A percentile compares a stretch with the other conserved stretches of the same genome.
These are phyloP conservation scores for Sporothrix dimorphospora DNA, from an alignment of 2,329 filamentous ascomycete species.

Conservation along the genomic window DNA sequence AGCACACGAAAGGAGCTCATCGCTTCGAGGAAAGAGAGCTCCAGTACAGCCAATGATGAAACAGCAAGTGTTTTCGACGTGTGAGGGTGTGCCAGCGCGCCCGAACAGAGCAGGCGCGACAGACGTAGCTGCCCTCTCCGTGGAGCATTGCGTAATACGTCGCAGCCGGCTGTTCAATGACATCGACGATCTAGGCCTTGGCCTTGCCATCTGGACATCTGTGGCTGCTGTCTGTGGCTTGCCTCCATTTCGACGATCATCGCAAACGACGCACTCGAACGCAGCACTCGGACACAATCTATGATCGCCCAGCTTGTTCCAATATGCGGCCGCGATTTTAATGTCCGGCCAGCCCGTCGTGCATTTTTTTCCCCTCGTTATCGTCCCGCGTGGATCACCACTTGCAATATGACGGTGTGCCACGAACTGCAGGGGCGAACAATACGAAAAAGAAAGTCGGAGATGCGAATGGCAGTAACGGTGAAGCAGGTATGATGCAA, in stretches of 20 bases:
- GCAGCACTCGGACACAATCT: neutral
- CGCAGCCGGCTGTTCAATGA: neutral
- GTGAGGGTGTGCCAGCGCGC: constrained; percentile 7
- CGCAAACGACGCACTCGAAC: neutral
- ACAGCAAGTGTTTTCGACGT: constrained; percentile 12
- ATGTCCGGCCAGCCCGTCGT: neutral
- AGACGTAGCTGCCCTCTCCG: neutral
- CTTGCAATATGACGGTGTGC: neutral
- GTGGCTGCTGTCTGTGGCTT: constrained; percentile 22
- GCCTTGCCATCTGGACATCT: neutral
- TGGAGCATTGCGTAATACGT: neutral
- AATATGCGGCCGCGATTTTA: neutral
- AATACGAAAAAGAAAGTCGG: neutral
- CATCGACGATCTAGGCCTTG: constrained; percentile 9
- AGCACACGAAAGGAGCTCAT: neutral
- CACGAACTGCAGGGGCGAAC: neutral
- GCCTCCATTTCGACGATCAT: neutral
- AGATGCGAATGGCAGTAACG: neutral
- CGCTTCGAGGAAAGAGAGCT: constrained; percentile 3
- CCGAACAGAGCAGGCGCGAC: constrained; percentile 3
- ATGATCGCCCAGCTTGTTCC: neutral
- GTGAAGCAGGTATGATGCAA: neutral
- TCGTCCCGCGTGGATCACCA: neutral
- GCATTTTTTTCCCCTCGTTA: neutral
- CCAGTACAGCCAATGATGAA: constrained; percentile 13